Percentiles rank a stretch among this genome's conserved stretches.
Conservation (phyloP, 331 rosid genomes). For the Dryas integrifolia region DNA sequence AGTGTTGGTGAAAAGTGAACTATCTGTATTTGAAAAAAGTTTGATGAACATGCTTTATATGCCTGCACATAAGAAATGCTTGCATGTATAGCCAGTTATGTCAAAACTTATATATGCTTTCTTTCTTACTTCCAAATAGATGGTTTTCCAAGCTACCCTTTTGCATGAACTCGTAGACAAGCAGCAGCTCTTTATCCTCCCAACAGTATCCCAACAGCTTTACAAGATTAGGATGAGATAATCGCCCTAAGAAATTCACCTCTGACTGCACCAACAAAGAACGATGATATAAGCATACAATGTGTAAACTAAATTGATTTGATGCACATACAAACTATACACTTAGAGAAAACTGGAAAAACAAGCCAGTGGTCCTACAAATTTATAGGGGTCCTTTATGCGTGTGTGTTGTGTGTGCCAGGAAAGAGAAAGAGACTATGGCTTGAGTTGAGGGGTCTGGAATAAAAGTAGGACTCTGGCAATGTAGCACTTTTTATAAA, state of each 20-base stretch:
- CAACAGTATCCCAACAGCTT: slow-evolving; percentile 82
- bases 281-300: slow-evolving; percentile 6
- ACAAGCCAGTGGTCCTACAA: background rate
- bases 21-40: background rate
- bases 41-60: background rate
- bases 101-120: slow-evolving; percentile 1
- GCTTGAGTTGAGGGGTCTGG: background rate
- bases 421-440: background rate
- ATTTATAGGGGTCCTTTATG: background rate
- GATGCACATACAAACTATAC: background rate
- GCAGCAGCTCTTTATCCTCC: slow-evolving; percentile 79
- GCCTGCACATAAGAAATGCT: slow-evolving; percentile 9
- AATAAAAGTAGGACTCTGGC: background rate
- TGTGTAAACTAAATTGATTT: background rate
- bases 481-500: background rate
- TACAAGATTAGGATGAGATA: slow-evolving; percentile 90
- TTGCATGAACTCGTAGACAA: slow-evolving; percentile 90
- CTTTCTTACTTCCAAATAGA: slow-evolving; percentile 86
- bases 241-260: slow-evolving; percentile 79
- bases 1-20: slow-evolving; percentile 20
- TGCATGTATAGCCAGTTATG: slow-evolving; percentile 13
- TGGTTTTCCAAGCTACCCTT: slow-evolving; percentile 93
- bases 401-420: background rate
- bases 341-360: background rate
- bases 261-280: slow-evolving; percentile 70